Base-by-base conservation (phyloP, 176 grass and related monocot genomes). In the Melocanna baccifera region DNA sequence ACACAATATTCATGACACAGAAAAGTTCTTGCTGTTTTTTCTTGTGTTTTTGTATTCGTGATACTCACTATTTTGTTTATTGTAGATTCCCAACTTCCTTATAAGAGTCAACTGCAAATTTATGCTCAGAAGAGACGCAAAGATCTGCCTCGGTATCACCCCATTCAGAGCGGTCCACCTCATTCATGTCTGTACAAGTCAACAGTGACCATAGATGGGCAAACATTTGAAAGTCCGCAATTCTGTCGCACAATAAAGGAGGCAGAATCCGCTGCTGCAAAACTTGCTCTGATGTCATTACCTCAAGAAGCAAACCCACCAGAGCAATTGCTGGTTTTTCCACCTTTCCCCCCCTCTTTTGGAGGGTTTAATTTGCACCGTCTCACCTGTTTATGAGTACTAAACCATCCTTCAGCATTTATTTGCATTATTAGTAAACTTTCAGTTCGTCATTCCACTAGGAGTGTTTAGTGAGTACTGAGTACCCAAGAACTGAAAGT, bases 211-310 rank as follows among this genome's bases (percentile, higher is more conserved):
- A 71, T 98, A 47, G 89, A 93, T 84, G 92, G 87, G 15, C 75
- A 50, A 79, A 52, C 42, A 50, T 98, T 98, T 67, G 92, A 95
- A 86, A 87, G 91, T 71, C 76, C 80, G 5, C 41, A 79, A 56
- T 90, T 65, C 22, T 93, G 58, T 71, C 65, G n/a, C 77, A 88
- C 92, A 86, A 0, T 90, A 30, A 95, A 86, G 74, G 90, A 95
- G 81, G 95, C 95, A 48, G 92, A 98, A 84, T 67, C 79, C 42
- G 63, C 87, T 59, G 92, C 87, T 88, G 95, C 95, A 79, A 71
- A 86, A 86, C 79, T 90, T 61, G 92, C 95, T 80, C 67, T 98
- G 32, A 88, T 88, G 81, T 92, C 72, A 73, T 87, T 95, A 76
- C 83, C 72, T 32, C 53, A 73, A 88, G 89, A 97, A 82, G 81